Evolutionary conservation across 176 grass and related monocot species (phyloP), one percentile per base, ranked within the genome.

Genomic region (Carex parvula): DNA sequence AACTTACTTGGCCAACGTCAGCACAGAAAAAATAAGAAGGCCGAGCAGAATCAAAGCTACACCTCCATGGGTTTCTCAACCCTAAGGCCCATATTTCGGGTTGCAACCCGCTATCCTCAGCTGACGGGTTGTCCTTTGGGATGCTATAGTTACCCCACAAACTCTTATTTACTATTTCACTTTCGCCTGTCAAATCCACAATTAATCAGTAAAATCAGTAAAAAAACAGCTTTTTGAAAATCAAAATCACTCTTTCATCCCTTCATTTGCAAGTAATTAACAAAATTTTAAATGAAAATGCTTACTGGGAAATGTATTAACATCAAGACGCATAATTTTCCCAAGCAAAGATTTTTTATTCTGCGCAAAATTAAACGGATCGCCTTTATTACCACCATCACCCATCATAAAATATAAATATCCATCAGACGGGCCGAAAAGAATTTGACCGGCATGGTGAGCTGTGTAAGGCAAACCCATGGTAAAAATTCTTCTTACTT

Each of bases 331-430:
- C 88, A 94, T 80, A 35, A 97, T 98, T 93, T 98, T 95, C 64
- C 93, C 96, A 83, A 98, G 76, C 70, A 95, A 87, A 56, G 96
- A 90, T 60, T 70, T 98, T 83, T 93, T 93, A 82, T 98, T 98
- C 83, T 98, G 96, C 29, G 96, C 76, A 62, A 98, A 98, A 70
- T 98, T 98, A 68, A 89, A 93, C 63, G 96, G 91, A 3, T 98
- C 96, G 26, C 96, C 91, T 70, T 88, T 92, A n/a, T 89, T 89
- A 57, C 96, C 96, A 11, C 91, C 94, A 81, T 98, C 96, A 30
- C 96, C 91, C 93, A 93, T 92, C 95, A 98, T 98, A 64, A 95
- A 85, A 64, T 98, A 98, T 62, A 98, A 85, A 81, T 95, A 92
- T 60, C 91, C 92, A 86, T 98, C 96, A 55, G 60, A 24, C 20